Evolutionary conservation across 257 asterid species (phyloP), one percentile per base, ranked within the genome.

Genomic region (Avicennia marina): DNA sequence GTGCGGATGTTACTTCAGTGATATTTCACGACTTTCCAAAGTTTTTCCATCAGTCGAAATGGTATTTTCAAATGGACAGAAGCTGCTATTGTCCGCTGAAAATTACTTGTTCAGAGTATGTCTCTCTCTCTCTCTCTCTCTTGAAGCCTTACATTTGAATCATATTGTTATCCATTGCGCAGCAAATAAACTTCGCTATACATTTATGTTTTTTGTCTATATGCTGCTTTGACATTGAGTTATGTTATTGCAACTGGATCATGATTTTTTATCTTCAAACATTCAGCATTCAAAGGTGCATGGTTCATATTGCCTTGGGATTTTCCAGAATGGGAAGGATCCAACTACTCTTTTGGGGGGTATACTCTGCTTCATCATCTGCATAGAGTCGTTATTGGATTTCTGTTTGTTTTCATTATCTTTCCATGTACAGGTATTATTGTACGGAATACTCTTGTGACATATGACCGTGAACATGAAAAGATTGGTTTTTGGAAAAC

Each of bases 271-370:
- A 38, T 67, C 49, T 40, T 56, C 46, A 67, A 15, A 60, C 55
- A 19, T 76, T 40, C 72, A 93, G 99, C 96, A 93, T 72, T 89
- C 97, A 51, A 93, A 89, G 86, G 86, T 82, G 74, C 94, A 55
- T 66, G 99, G 96, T 72, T 75, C 99, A 55, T 93, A 93, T 81
- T 93, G 99, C 84, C 82, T 93, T 56, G 99, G 99, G 41, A 76
- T 93, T 66, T 93, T 93, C 67, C 99, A 86, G 86, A 93, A 84
- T 73, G 99, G 96, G 58, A 89, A 89, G 80, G 99, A 89, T 73
- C 90, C 94, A 16, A 93, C 99, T 53, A 93, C 99, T 66, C 97
- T 93, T 62, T 72, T 93, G 66, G 99, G 99, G 69, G 99, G 99
- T 93, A 81, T 20, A 36, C 63, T 63, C 51, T 22, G 36, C 65